A percentile compares a stretch with the other conserved stretches of the same genome.
phyloP scores from a whole-genome alignment of 1,284 basidiomycete species.

The Laetiporus sulphureus region DNA sequence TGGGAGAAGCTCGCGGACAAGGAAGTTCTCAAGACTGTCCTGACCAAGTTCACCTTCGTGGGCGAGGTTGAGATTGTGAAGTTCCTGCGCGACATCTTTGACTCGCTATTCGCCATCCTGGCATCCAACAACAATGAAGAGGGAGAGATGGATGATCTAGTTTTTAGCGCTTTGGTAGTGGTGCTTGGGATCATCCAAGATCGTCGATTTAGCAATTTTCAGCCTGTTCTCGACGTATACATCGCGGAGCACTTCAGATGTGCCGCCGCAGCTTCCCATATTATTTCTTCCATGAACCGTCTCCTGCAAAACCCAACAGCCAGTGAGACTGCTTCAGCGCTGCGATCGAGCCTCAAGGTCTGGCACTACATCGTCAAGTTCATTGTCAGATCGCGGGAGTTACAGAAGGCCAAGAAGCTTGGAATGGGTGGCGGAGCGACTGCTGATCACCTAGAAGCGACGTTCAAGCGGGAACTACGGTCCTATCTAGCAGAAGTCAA shows the following conservation, averaged over 20 bases:
- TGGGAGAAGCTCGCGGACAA: conserved; percentile 75
- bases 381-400: conserved; percentile 80
- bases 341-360: conserved; percentile 90
- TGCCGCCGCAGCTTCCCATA: conserved; percentile 70
- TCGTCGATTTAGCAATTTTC: conserved; percentile 93
- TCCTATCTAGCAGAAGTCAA: conserved; percentile 79
- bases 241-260: conserved; percentile 87
- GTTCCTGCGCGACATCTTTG: conserved; percentile 89
- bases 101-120: conserved; percentile 89
- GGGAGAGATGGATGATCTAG: conserved; percentile 79
- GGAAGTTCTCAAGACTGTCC: conserved; percentile 62
- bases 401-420: conserved; percentile 78
- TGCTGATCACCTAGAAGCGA: conserved; percentile 78
- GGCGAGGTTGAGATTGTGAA: conserved; percentile 93
- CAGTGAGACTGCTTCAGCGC: conserved; percentile 67
- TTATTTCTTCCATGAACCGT: conserved; percentile 83
- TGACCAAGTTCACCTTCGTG: conserved; percentile 89
- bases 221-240: conserved; percentile 89
- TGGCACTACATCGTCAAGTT: conserved; percentile 97
- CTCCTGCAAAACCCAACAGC: conserved; percentile 73
- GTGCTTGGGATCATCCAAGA: conserved; percentile 90
- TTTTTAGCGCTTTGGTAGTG: conserved; percentile 88
- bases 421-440: conserved; percentile 75
- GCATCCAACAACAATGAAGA: conserved; percentile 67
- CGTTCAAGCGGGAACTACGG: conserved; percentile 80